Conservation (phyloP, 78 protist genomes). For the Cavenderia fasciculata region DNA sequence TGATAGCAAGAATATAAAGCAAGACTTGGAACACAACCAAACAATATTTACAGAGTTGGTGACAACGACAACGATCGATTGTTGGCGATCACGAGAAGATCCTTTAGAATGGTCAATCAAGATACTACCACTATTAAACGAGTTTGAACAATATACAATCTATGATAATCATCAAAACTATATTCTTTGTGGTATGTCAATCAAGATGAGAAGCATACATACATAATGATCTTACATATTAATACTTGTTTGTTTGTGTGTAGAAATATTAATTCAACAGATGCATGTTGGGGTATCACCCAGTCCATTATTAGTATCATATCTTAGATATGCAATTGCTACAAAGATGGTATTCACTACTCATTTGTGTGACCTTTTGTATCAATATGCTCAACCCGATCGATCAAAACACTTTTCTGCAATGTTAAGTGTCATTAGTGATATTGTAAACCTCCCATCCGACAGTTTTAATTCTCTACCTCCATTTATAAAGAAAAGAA, state of each 20-base stretch:
- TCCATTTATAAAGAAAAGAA: no score
- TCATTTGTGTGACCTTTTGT: no score
- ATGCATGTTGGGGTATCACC: slow-evolving; percentile 51
- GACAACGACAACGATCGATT: background rate
- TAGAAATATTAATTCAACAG: slow-evolving; percentile 28
- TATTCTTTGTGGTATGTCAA: slow-evolving; percentile 31
- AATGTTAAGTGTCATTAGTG: no score
- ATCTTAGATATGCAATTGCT: slow-evolving; percentile 61
- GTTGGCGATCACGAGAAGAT: slow-evolving; percentile 43
- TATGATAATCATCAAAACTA: background rate
- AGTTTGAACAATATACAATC: background rate
- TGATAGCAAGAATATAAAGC: no score
- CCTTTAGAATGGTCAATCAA: slow-evolving; percentile 53
- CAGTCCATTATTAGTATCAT: slow-evolving; percentile 54
- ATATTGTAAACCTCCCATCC: no score
- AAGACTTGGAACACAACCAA: no score
- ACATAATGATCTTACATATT: background rate
- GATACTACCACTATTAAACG: background rate
- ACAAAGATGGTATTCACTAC: slow-evolving; percentile 10
- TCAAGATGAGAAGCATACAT: background rate
- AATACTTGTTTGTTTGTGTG: background rate
- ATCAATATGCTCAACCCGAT: no score
- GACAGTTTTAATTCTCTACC: no score
- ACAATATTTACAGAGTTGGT: no score
- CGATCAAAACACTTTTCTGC: no score